Base-by-base conservation (phyloP, 768 basidiomycete genomes). In the Tylopilus felleus region DNA sequence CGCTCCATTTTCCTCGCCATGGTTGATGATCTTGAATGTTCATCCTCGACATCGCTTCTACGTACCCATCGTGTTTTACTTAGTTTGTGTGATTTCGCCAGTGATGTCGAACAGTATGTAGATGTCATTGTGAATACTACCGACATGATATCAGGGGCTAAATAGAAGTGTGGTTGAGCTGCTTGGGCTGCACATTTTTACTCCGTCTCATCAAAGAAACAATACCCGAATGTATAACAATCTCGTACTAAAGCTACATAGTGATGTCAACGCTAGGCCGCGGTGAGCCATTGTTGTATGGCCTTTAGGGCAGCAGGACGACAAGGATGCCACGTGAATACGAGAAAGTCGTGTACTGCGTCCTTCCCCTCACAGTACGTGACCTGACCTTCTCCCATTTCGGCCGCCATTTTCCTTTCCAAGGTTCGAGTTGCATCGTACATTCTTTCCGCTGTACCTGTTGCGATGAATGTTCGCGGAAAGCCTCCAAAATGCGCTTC, bases 401-500 rank as follows among this genome's bases (percentile, higher is more conserved):
- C 82, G 35, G 65, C 67, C 21, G 69, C 64, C 81, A 86, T 82
- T 62, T 71, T 74, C 31, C 76, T 69, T 36, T 68, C 68, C 56
- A 85, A 65, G 1, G 74, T 76, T 28, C 66, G 59, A 36, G 80
- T 77, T 41, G 75, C 72, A 65, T 86, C 85, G n/a, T 75, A 69
- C n/a, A 84, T 57, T 9, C 79, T 65, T 64, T 87, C 85, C 4
- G 79, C 79, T 6, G 78, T 80, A 16, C 85, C 85, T 6, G 73
- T 75, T 8, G 76, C 71, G 41, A 88, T 76, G 65, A 84, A 84
- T 0, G 84, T 85, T 21, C 76, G 70, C 2, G 86, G 85, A 67
- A 82, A 87, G 17, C 13, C 75, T 35, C 67, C 73, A 67, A 86
- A 88, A 49, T 70, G 62, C 12, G 77, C 70, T 4, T 60, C 47